These are phyloP conservation scores for Thelonectria olida DNA, from an alignment of 2,329 filamentous ascomycete species.

Conservation along the genomic window DNA sequence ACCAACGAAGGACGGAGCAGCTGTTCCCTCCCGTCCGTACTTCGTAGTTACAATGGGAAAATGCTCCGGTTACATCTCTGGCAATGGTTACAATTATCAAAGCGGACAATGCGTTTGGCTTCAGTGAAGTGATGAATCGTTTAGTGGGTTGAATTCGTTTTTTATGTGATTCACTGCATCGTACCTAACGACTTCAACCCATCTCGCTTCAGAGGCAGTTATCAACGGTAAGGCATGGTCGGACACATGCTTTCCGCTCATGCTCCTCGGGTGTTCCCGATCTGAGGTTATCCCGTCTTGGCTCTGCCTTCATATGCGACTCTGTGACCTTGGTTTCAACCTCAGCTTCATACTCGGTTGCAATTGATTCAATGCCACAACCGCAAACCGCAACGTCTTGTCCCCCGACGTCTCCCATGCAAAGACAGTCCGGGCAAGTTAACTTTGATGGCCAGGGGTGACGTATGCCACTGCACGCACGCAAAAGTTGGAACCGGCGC, in stretches of 20 bases:
- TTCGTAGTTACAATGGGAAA: not conserved
- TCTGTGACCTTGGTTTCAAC: not conserved
- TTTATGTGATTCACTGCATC: too few species aligned
- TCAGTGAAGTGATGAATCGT: too few species aligned
- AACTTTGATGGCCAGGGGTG: not conserved
- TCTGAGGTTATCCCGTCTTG: not conserved
- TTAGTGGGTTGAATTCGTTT: too few species aligned
- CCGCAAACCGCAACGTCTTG: too few species aligned
- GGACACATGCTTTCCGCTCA: too few species aligned
- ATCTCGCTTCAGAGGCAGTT: too few species aligned
- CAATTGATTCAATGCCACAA: not conserved
- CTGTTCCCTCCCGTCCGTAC: not conserved
- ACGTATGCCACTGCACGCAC: slow-evolving; percentile 8
- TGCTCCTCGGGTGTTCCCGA: not conserved
- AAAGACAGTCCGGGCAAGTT: not conserved
- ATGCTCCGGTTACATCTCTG: not conserved
- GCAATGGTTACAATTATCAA: too few species aligned
- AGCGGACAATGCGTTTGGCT: too few species aligned
- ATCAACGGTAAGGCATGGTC: too few species aligned
- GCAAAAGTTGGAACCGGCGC: slow-evolving; percentile 19
- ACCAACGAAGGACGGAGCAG: not conserved
- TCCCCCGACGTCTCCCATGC: not conserved
- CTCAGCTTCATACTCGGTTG: not conserved
- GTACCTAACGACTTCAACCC: too few species aligned
- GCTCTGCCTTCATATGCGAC: not conserved